These are phyloP conservation scores for Cenchrus purpureus DNA, from an alignment of 176 grass and related monocot species.

Conservation along the genomic window DNA sequence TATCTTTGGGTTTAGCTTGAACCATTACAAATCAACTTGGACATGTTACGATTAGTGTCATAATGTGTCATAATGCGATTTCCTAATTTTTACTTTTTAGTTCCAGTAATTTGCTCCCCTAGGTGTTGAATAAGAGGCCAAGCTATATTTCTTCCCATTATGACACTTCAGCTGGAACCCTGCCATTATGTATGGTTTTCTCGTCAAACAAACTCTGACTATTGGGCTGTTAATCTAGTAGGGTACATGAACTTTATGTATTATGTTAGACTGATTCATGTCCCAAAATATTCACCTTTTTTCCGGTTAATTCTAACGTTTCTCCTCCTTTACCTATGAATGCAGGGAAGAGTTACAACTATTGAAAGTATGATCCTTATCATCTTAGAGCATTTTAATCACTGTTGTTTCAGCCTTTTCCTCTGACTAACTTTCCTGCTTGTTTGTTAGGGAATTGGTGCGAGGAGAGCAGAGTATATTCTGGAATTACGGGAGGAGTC, in stretches of 20 bases:
- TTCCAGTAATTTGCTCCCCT: constrained; percentile 11
- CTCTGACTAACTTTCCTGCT: constrained; percentile 28
- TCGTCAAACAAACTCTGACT: not conserved
- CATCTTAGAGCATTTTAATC: constrained; percentile 30
- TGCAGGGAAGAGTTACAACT: constrained; percentile 87
- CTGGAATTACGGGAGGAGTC: constrained; percentile 76
- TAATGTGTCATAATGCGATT: not conserved
- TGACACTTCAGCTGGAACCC: constrained; percentile 1
- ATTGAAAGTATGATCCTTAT: constrained; percentile 63
- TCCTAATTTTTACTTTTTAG: not conserved
- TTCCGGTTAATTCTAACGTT: constrained; percentile 38
- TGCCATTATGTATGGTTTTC: not conserved
- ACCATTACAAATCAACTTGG: constrained; percentile 2
- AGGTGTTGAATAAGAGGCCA: not conserved
- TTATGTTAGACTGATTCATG: not conserved
- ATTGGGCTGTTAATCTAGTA: not conserved
- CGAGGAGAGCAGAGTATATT: constrained; percentile 87
- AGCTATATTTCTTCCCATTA: not conserved
- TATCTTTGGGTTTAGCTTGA: not conserved
- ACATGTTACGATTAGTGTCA: not conserved
- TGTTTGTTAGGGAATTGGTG: constrained; percentile 77
- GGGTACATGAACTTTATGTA: not conserved
- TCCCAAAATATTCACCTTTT: constrained; percentile 15
- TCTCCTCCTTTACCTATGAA: constrained; percentile 37
- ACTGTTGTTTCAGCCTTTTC: constrained; percentile 19